A percentile compares a stretch with the other conserved stretches of the same genome.
These are phyloP conservation scores for Ganoderma resinaceum DNA, from an alignment of 1,284 basidiomycete species.

Conservation along the genomic window DNA sequence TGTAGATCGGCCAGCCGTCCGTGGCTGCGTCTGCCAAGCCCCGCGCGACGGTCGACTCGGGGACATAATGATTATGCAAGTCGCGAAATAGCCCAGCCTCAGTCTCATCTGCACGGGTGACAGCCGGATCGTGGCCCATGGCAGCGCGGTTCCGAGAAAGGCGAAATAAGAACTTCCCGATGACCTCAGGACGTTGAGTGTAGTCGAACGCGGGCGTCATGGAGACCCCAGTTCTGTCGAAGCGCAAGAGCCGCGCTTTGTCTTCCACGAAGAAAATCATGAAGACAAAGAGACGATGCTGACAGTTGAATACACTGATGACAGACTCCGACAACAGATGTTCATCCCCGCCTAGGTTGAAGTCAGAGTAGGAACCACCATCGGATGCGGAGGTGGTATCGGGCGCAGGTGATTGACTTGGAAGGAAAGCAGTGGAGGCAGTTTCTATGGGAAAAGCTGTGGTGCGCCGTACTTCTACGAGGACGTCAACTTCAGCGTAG, in stretches of 20 bases:
- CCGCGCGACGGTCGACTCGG: neutral
- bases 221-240: conserved; percentile 1
- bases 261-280: neutral
- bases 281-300: neutral
- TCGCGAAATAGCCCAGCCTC: neutral
- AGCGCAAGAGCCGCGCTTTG: conserved; percentile 9
- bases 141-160: conserved; percentile 6
- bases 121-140: neutral
- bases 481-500: neutral
- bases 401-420: no score
- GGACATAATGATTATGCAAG: neutral
- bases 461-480: neutral
- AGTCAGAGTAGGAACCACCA: neutral
- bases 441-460: no score
- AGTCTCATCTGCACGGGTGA: neutral
- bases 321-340: neutral
- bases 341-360: neutral
- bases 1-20: neutral
- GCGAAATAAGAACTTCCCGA: conserved; percentile 26
- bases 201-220: conserved; percentile 20
- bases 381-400: neutral
- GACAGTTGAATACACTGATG: neutral
- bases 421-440: no score
- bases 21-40: neutral
- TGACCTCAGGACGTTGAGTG: conserved; percentile 12